Percentiles rank a stretch among this genome's conserved stretches.
Evolutionary conservation across 1,284 basidiomycete genomes (phyloP).

Genomic region (Melampsora americana): DNA sequence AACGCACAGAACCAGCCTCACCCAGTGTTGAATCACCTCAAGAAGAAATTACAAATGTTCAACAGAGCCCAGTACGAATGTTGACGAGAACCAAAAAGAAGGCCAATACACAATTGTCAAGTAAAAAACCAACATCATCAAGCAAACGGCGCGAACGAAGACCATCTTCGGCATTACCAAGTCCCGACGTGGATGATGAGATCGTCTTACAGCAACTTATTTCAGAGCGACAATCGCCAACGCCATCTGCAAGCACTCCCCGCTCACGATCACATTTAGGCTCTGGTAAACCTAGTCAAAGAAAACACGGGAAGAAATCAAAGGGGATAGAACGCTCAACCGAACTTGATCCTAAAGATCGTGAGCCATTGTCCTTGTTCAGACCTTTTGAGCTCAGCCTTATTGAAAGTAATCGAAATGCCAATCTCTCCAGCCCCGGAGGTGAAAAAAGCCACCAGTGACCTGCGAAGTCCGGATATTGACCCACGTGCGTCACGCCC

Average conservation of each 20-base stretch:
- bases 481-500: no score
- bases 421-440: no score
- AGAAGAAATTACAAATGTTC: not conserved
- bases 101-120: not conserved
- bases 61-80: not conserved
- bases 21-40: not conserved
- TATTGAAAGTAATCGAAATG: no score
- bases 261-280: no score
- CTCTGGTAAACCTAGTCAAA: no score
- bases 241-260: not conserved
- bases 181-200: slow-evolving; percentile 5
- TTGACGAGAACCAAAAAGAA: not conserved
- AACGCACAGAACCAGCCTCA: not conserved
- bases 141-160: not conserved
- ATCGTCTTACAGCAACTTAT: not conserved
- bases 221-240: not conserved
- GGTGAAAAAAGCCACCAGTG: no score
- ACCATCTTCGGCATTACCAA: not conserved
- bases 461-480: no score
- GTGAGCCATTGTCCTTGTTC: not conserved
- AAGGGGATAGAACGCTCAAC: not conserved
- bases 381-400: no score
- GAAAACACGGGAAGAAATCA: not conserved
- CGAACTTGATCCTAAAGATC: not conserved
- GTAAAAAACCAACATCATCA: not conserved